Percentiles rank a stretch among this genome's conserved stretches.
Evolutionary conservation across 331 rosid genomes (phyloP).

Genomic region (Rhamnella rubrinervis): DNA sequence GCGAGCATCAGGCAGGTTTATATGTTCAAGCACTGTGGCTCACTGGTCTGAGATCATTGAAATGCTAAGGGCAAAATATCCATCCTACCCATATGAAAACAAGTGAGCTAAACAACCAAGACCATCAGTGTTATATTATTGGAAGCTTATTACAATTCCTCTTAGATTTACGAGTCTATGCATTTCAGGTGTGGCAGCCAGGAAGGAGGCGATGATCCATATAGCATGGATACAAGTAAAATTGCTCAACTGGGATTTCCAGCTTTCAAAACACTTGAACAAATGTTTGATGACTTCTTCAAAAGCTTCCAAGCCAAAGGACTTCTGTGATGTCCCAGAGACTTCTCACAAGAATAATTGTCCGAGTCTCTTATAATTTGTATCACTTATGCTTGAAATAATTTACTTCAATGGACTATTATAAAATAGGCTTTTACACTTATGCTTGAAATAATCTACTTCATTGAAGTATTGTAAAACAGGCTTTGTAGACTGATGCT

Average conservation of each 20-base stretch:
- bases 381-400: too few relatives aligned
- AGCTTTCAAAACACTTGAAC: slow-evolving; percentile 56
- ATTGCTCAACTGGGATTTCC: slow-evolving; percentile 61
- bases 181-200: slow-evolving; percentile 48
- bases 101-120: slow-evolving; percentile 37
- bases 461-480: too few relatives aligned
- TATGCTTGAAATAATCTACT: too few relatives aligned
- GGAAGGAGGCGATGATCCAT: slow-evolving; percentile 63
- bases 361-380: too few relatives aligned
- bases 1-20: slow-evolving; percentile 64
- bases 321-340: slow-evolving; percentile 28
- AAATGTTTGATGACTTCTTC: slow-evolving; percentile 77
- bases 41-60: slow-evolving; percentile 72
- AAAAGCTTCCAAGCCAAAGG: slow-evolving; percentile 64
- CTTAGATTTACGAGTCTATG: not conserved
- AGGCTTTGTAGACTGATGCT: too few relatives aligned
- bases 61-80: slow-evolving; percentile 61
- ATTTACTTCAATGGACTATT: too few relatives aligned
- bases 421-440: too few relatives aligned
- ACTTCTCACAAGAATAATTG: too few relatives aligned
- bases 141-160: too few relatives aligned
- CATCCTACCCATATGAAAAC: slow-evolving; percentile 61
- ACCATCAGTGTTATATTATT: not conserved
- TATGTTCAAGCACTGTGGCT: slow-evolving; percentile 80
- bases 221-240: slow-evolving; percentile 69